Evolutionary conservation across 2,329 filamentous ascomycete species (phyloP).

Genomic region (Nemania abortiva): DNA sequence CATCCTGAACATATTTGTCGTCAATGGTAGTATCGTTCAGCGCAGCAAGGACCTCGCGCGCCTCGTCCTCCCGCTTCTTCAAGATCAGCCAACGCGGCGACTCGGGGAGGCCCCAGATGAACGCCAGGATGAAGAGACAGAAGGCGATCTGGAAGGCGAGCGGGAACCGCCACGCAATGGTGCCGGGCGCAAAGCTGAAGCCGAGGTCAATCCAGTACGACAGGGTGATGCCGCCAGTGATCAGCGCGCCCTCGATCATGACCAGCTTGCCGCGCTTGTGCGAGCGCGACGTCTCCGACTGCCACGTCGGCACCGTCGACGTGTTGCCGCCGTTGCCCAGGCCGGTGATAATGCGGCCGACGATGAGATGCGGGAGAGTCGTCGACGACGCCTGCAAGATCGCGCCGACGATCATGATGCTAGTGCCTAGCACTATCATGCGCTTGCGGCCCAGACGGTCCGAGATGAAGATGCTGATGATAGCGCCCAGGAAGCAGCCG

Average conservation of each 20-base stretch:
- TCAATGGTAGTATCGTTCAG: constrained; percentile 58
- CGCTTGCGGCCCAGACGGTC: constrained; percentile 68
- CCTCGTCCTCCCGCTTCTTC: constrained; percentile 59
- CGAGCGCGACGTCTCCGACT: constrained; percentile 68
- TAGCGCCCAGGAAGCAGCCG: constrained; percentile 67
- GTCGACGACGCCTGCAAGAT: constrained; percentile 56
- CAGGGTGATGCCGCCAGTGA: constrained; percentile 68
- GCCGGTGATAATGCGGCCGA: constrained; percentile 63
- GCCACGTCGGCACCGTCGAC: constrained; percentile 68
- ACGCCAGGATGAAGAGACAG: constrained; percentile 66
- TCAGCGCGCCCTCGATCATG: constrained; percentile 70
- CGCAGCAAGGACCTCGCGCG: constrained; percentile 57
- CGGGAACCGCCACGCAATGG: constrained; percentile 70
- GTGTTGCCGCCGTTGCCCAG: constrained; percentile 59
- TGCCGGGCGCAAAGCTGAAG: constrained; percentile 63
- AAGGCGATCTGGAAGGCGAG: constrained; percentile 70
- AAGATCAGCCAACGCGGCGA: constrained; percentile 61
- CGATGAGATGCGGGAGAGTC: constrained; percentile 65
- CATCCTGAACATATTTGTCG: constrained; percentile 58
- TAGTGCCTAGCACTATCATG: constrained; percentile 68
- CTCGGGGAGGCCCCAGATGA: constrained; percentile 67
- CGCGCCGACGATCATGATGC: constrained; percentile 69
- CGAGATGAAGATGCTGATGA: constrained; percentile 62
- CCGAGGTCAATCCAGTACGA: constrained; percentile 73
- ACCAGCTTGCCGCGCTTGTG: constrained; percentile 71